phyloP scores from a whole-genome alignment of 257 asterid genomes.

The Salvia splendens region DNA sequence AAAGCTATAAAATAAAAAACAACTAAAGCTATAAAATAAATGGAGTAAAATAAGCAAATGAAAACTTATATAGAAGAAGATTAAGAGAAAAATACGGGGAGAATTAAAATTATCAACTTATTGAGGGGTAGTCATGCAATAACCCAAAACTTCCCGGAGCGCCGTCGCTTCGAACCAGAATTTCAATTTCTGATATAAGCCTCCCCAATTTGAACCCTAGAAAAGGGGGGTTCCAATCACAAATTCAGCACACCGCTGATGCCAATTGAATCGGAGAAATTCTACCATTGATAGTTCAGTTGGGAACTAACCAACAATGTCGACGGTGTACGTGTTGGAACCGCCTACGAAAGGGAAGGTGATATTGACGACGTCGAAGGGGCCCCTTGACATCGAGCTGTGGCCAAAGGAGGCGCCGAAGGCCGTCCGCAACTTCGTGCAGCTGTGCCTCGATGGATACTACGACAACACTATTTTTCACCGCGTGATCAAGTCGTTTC shows the following conservation, averaged over 20 bases:
- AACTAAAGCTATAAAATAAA: no score
- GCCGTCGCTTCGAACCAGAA: constrained; percentile 23
- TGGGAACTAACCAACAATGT: constrained; percentile 45
- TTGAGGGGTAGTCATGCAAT: constrained; percentile 22
- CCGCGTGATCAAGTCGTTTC: constrained; percentile 80
- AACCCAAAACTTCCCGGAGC: neutral
- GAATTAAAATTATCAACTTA: constrained; percentile 10
- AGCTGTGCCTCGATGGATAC: constrained; percentile 94
- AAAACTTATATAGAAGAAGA: neutral
- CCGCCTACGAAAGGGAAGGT: constrained; percentile 99
- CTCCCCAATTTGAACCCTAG: constrained; percentile 37
- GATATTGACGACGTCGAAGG: constrained; percentile 71
- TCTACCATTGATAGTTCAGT: neutral
- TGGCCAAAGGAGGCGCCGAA: constrained; percentile 99
- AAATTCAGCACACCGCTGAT: neutral
- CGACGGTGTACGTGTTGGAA: constrained; percentile 88
- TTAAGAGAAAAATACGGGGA: neutral
- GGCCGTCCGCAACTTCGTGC: constrained; percentile 93
- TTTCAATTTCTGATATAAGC: neutral
- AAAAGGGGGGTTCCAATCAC: neutral
- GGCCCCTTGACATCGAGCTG: constrained; percentile 89
- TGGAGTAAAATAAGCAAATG: neutral
- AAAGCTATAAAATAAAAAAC: no score
- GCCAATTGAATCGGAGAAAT: constrained; percentile 7
- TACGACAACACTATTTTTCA: constrained; percentile 78